These are phyloP conservation scores for Chlorella vulgaris DNA, from an alignment of 139 green algal genomes.

Conservation along the genomic window DNA sequence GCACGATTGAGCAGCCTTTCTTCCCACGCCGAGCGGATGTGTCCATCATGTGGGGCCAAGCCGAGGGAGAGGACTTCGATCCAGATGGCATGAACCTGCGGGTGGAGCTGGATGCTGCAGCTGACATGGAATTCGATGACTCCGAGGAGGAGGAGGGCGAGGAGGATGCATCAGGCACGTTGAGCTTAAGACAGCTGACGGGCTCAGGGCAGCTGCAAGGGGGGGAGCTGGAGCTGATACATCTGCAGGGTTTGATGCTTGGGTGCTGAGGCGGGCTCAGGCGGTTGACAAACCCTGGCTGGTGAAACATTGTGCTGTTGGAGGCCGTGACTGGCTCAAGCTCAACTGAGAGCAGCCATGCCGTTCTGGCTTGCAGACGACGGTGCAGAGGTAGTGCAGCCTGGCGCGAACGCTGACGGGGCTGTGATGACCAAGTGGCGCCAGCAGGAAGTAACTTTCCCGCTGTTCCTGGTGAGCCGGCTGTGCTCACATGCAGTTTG, in stretches of 20 bases:
- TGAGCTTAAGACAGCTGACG: too few species aligned
- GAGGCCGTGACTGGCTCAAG: too few species aligned
- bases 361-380: slow-evolving; percentile 17
- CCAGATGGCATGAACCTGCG: slow-evolving; percentile 51
- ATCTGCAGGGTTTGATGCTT: too few species aligned
- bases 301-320: too few species aligned
- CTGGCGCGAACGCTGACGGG: too few species aligned
- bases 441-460: slow-evolving; percentile 26
- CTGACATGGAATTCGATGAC: slow-evolving; percentile 41
- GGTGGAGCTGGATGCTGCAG: slow-evolving; percentile 51
- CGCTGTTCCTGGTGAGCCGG: background rate
- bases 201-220: too few species aligned
- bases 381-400: too few species aligned
- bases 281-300: too few species aligned
- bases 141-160: slow-evolving; percentile 48
- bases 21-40: slow-evolving; percentile 54
- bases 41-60: slow-evolving; percentile 38
- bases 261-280: too few species aligned
- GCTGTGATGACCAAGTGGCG: background rate
- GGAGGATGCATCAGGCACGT: background rate
- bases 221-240: too few species aligned
- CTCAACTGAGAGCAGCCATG: too few species aligned
- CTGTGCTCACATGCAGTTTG: too few species aligned
- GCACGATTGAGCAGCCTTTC: slow-evolving; percentile 59
- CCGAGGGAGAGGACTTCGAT: slow-evolving; percentile 48